Conservation (phyloP, 768 basidiomycete species). For the Piloderma croceum region DNA sequence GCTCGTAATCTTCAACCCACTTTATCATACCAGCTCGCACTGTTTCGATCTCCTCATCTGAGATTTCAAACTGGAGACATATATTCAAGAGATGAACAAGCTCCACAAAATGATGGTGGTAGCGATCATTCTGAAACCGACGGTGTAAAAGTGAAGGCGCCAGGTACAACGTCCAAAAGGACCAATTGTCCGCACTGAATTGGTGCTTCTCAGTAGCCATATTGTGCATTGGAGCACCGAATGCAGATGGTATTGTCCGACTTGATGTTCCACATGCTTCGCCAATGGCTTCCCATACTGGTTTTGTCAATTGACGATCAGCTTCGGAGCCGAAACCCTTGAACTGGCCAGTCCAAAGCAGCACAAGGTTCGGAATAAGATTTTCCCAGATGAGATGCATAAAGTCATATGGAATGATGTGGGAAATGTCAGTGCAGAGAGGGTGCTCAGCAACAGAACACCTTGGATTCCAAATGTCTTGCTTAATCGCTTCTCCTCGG, state of each 20-base stretch:
- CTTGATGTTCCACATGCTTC: conserved; percentile 19
- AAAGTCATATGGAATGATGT: conserved; percentile 41
- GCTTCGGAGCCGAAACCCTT: conserved; percentile 30
- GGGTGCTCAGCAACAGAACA: conserved; percentile 23
- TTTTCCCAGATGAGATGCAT: conserved; percentile 48
- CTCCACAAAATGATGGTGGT: conserved; percentile 34
- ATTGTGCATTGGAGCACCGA: conserved; percentile 24
- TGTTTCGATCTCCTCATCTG: conserved; percentile 9
- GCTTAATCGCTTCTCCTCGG: conserved; percentile 15
- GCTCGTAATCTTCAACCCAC: conserved; percentile 25
- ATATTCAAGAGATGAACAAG: conserved; percentile 28
- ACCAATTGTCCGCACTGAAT: conserved; percentile 22
- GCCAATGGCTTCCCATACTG: conserved; percentile 40
- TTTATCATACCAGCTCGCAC: conserved; percentile 14
- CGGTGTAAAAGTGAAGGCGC: conserved; percentile 19
- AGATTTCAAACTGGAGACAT: conserved; percentile 30
- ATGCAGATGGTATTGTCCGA: conserved; percentile 20
- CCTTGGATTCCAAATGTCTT: conserved; percentile 31
- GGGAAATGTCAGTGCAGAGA: conserved; percentile 33
- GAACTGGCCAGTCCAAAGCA: conserved; percentile 35
- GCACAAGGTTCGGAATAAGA: conserved; percentile 34
- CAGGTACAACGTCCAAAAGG: conserved; percentile 23
- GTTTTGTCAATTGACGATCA: conserved; percentile 19
- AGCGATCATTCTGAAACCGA: conserved; percentile 22
- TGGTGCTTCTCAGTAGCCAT: conserved; percentile 17